Evolutionary conservation across 2,329 filamentous ascomycete genomes (phyloP).

Genomic region (Ophiosphaerella narmari): DNA sequence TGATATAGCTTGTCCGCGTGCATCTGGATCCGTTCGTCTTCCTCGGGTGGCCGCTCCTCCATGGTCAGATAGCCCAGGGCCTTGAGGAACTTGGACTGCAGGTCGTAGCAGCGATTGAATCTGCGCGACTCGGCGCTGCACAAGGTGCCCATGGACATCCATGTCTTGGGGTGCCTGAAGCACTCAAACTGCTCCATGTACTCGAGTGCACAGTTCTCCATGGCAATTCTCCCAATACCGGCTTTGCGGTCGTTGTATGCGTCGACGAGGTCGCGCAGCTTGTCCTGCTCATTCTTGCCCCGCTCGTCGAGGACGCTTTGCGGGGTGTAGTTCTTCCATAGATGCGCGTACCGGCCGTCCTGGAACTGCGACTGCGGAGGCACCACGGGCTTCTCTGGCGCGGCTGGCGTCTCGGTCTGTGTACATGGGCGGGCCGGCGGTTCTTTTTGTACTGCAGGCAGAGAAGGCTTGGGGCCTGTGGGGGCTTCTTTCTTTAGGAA

Average conservation of each 20-base stretch:
- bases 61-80: constrained; percentile 82
- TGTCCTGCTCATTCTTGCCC: constrained; percentile 76
- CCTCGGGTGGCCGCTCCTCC: constrained; percentile 67
- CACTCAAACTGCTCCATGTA: constrained; percentile 83
- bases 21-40: constrained; percentile 87
- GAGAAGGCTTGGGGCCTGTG: constrained; percentile 61
- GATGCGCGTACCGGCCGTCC: constrained; percentile 77
- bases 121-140: constrained; percentile 76
- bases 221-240: constrained; percentile 76
- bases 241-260: constrained; percentile 82
- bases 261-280: constrained; percentile 77
- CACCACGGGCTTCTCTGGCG: constrained; percentile 43
- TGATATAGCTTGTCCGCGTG: constrained; percentile 91
- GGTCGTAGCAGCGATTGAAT: constrained; percentile 86
- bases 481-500: constrained; percentile 85
- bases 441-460: constrained; percentile 35
- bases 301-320: constrained; percentile 70
- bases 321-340: constrained; percentile 91
- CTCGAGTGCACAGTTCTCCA: constrained; percentile 92
- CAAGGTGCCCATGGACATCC: constrained; percentile 73
- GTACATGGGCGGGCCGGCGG: constrained; percentile 21
- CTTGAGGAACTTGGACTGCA: constrained; percentile 89
- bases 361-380: constrained; percentile 64
- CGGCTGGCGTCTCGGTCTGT: constrained; percentile 7
- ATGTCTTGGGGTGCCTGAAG: constrained; percentile 70